Evolutionary conservation across 805 yeast species (phyloP).

Genomic region (Metschnikowia lochheadii): DNA sequence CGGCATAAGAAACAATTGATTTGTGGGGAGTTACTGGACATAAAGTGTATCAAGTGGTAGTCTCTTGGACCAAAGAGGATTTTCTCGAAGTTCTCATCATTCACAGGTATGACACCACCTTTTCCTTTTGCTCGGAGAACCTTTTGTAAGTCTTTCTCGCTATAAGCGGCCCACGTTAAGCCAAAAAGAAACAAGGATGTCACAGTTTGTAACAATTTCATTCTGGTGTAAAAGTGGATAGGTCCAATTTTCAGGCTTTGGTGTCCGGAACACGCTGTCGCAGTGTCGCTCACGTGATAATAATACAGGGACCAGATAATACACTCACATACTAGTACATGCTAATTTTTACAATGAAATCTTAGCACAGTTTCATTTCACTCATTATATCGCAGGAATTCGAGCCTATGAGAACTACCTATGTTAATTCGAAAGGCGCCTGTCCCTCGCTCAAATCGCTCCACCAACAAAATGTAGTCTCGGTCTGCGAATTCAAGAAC

Average conservation of each 20-base stretch:
- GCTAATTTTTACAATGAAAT: background rate
- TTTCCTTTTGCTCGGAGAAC: conserved; percentile 12
- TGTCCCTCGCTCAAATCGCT: conserved; percentile 45
- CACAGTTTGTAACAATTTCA: conserved; percentile 1
- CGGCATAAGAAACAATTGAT: conserved; percentile 76
- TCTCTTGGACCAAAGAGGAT: conserved; percentile 64
- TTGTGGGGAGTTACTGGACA: conserved; percentile 71
- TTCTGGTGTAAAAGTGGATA: background rate
- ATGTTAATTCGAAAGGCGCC: conserved; percentile 37
- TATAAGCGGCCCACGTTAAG: conserved; percentile 17
- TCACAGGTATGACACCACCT: conserved; percentile 28
- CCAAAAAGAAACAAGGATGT: conserved; percentile 9
- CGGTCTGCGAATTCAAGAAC: conserved; percentile 21
- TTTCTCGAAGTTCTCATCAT: conserved; percentile 56
- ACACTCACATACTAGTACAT: background rate
- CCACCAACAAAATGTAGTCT: conserved; percentile 40
- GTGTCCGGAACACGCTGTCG: conserved; percentile 5
- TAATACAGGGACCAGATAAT: background rate
- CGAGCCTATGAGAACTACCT: conserved; percentile 24
- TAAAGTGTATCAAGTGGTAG: conserved; percentile 56
- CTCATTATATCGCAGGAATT: background rate
- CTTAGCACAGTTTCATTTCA: background rate
- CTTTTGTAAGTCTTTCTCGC: conserved; percentile 12
- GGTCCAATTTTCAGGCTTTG: background rate
- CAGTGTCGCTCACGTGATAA: conserved; percentile 2